Evolutionary conservation across 2,329 filamentous ascomycete species (phyloP).

Genomic region (Aspergillus sp.): DNA sequence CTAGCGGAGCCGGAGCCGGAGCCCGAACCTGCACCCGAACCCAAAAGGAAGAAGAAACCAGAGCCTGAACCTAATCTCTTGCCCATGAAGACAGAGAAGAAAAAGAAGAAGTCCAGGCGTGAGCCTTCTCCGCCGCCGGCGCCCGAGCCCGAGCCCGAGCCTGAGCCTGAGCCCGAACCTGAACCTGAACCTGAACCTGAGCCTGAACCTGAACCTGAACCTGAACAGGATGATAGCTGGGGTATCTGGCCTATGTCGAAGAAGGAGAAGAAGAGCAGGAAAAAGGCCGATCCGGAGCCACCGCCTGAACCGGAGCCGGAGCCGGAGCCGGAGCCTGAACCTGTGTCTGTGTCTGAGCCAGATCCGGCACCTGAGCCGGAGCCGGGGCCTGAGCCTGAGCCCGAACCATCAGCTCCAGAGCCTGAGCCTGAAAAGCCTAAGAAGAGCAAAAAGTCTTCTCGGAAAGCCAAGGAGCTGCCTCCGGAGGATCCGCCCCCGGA

Average conservation of each 20-base stretch:
- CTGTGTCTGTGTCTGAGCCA: conserved; percentile 22
- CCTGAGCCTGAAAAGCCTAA: conserved; percentile 13
- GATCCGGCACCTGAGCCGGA: conserved; percentile 12
- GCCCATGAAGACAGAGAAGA: conserved; percentile 8
- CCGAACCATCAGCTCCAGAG: conserved; percentile 16
- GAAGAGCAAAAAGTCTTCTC: conserved; percentile 12
- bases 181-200: conserved; percentile 22
- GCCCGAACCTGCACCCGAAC: conserved; percentile 5
- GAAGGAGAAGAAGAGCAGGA: conserved; percentile 13
- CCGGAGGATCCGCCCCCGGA: conserved; percentile 38
- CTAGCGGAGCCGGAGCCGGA: conserved; percentile 7
- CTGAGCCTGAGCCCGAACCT: conserved; percentile 7
- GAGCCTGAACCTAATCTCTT: no score
- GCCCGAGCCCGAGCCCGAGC: conserved; percentile 2
- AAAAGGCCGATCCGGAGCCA: neutral
- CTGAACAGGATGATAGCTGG: conserved; percentile 9
- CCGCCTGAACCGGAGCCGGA: neutral
- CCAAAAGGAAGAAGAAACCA: neutral
- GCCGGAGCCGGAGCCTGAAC: neutral
- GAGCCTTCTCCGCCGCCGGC: neutral
- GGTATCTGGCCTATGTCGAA: conserved; percentile 9
- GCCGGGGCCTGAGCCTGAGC: conserved; percentile 18
- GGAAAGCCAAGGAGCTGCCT: conserved; percentile 38
- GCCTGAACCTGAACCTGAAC: conserved; percentile 13
- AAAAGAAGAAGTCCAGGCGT: conserved; percentile 19